These are phyloP conservation scores for Ganoderma sp. DNA, from an alignment of 1,284 basidiomycete genomes.

Conservation along the genomic window DNA sequence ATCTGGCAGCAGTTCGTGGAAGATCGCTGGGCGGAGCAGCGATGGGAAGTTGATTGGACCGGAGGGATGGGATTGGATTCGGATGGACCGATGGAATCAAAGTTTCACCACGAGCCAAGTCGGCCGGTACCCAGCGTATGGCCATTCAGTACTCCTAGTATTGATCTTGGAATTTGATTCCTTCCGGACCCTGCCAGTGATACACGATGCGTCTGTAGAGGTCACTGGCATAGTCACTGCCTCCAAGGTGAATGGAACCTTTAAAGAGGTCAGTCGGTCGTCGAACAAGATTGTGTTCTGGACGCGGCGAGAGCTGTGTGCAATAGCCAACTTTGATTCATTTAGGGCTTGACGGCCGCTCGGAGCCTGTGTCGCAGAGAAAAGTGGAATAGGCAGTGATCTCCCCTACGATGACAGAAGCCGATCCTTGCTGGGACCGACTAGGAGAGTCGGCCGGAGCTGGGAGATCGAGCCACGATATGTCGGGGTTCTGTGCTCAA, in stretches of 20 bases:
- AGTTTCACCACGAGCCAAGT: slow-evolving; percentile 17
- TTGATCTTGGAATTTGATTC: neutral
- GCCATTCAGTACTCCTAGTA: neutral
- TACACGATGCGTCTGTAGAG: neutral
- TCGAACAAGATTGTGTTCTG: slow-evolving; percentile 6
- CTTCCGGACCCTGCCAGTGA: slow-evolving; percentile 5
- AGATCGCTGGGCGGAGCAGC: slow-evolving; percentile 9
- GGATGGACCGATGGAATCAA: slow-evolving; percentile 20
- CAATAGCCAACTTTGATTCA: slow-evolving; percentile 5
- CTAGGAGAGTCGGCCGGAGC: neutral
- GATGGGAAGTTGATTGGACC: slow-evolving; percentile 24
- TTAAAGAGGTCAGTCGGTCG: slow-evolving; percentile 4
- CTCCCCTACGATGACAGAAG: slow-evolving; percentile 12
- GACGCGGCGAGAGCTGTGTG: neutral
- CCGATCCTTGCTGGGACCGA: neutral
- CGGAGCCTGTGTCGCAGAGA: slow-evolving; percentile 2
- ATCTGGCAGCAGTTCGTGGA: slow-evolving; percentile 14
- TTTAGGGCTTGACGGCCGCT: neutral
- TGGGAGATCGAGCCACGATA: slow-evolving; percentile 1
- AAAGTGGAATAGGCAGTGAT: slow-evolving; percentile 16
- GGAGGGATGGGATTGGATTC: slow-evolving; percentile 9
- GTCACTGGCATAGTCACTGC: neutral
- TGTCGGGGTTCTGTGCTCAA: neutral
- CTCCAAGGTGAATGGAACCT: neutral
- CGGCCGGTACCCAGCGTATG: slow-evolving; percentile 9